Base-by-base conservation (phyloP, 371 early-diverging fungal species). In the Batrachochytrium dendrobatidis region DNA sequence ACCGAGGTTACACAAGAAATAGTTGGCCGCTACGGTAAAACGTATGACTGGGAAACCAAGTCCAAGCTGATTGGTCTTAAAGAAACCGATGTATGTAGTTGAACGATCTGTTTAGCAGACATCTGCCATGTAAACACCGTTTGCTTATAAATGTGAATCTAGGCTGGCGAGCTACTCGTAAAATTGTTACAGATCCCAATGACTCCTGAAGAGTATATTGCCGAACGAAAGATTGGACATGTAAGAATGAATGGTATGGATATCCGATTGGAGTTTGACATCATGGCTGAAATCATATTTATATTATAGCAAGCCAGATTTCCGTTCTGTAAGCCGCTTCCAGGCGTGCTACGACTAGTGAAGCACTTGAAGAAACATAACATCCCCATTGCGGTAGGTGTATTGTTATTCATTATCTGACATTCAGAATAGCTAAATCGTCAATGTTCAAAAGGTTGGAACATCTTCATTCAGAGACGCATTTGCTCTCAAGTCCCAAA, bases 21-120 rank as follows among this genome's bases (percentile, higher is more conserved):
- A 57, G 66, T 88, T 26, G 70, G 60, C 46, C 81, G 81, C 55
- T 81, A 68, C 59, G 88, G 87, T 45, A 80, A 82, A 68, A 74
- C 63, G n/a, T 92, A 86, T 60, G 80, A 77, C 7, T 89, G 87
- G 73, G 87, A 85, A 25, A 75, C 91, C 58, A 94, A 91, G 31
- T 48, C 24, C 45, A 32, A 7, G 8, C 43, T 62, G 53, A 61
- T 61, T 50, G 59, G 61, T 6, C 25, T 39, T 5, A 53, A 57
- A 18, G 50, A 62, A 30, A 46, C n/a, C 15, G 61, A 55, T n/a
- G 22, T 33, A 10, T 25, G 26, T 32, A 28, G 8, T 55, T 1
- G 44, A 8, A 22, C 18, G 15, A 8, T 22, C 17, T 18, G 7
- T 4, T 0, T 57, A 17, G 24, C 18, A 1, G 48, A n/a, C n/a